Base-by-base conservation (phyloP, 2,329 filamentous ascomycete species). In the Ramularia endophylla region DNA sequence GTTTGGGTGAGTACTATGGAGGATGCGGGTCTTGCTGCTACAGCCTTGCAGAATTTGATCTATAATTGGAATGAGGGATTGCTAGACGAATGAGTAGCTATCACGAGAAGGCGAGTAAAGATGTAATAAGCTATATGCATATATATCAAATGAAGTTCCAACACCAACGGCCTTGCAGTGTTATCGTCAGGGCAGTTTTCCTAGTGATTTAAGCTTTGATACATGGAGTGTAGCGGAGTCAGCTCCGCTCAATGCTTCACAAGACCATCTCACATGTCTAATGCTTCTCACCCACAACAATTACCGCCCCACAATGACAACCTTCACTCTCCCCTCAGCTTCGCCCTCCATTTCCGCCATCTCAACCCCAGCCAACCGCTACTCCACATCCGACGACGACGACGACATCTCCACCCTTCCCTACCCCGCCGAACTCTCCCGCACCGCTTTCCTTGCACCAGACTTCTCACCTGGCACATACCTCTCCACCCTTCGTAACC, bases 351-450 rank as follows among this genome's bases (percentile, higher is more conserved):
- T 43, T 15, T 55, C 55, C 5, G 42, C 54, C 11, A 43, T 46
- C 36, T 67, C 71, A 40, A 69, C 67, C 35, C 43, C 43, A 22
- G 29, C 27, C 40, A 68, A 68, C 48, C 68, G 78, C 53, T 46
- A 65, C 47, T 71, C 71, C 29, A 66, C 66, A 36, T 66, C 68
- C 38, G 40, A 52, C 27, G 42, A 52, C 55, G 78, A 85, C 55
- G 79, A 83, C 55, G 73, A 78, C 55, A 64, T 67, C 40, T 67
- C 69, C 49, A 80, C 81, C 15, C 80, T 97, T 4, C 92, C 92
- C 9, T 97, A 95, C 67, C 92, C 92, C 1, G 75, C 81, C 28
- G 87, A 89, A 3, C 79, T 98, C 12, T 78, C 86, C 2, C 85
- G 92, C 43, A 71, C 75, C 44, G 87, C 92, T 59, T 98, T 98